Conservation (phyloP, 1,139 yeast genomes). For the Debaryomycetaceae sp. region DNA sequence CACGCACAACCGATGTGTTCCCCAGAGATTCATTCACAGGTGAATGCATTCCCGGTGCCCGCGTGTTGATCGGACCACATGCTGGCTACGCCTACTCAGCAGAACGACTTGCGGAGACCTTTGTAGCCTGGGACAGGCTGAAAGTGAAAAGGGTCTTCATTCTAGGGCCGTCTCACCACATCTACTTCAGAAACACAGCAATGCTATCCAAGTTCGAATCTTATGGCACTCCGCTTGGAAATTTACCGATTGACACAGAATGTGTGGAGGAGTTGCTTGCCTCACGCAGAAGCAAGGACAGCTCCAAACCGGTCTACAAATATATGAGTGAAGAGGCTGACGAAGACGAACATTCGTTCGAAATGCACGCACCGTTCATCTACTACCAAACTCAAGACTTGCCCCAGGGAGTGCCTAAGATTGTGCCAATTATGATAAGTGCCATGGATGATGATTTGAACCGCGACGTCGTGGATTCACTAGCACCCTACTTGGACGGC, state of each 20-base stretch:
- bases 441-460: constrained; percentile 49
- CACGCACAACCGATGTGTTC: constrained; percentile 9
- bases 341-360: constrained; percentile 88
- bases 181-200: constrained; percentile 65
- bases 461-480: constrained; percentile 39
- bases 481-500: constrained; percentile 55
- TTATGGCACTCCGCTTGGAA: constrained; percentile 83
- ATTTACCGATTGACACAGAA: constrained; percentile 59
- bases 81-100: constrained; percentile 93
- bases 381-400: constrained; percentile 41
- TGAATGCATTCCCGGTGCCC: constrained; percentile 41
- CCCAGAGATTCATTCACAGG: not conserved
- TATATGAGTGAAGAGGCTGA: constrained; percentile 62
- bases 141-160: constrained; percentile 65
- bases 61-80: constrained; percentile 67
- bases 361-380: constrained; percentile 88
- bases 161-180: constrained; percentile 92
- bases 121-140: constrained; percentile 62
- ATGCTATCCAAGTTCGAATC: constrained; percentile 49
- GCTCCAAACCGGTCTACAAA: constrained; percentile 31
- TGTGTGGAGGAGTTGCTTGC: constrained; percentile 30
- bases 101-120: constrained; percentile 70
- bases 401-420: constrained; percentile 42
- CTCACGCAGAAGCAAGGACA: not conserved
- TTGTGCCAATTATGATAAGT: constrained; percentile 82